Evolutionary conservation across 2,329 filamentous ascomycete genomes (phyloP).

Genomic region (Fusarium torreyae): DNA sequence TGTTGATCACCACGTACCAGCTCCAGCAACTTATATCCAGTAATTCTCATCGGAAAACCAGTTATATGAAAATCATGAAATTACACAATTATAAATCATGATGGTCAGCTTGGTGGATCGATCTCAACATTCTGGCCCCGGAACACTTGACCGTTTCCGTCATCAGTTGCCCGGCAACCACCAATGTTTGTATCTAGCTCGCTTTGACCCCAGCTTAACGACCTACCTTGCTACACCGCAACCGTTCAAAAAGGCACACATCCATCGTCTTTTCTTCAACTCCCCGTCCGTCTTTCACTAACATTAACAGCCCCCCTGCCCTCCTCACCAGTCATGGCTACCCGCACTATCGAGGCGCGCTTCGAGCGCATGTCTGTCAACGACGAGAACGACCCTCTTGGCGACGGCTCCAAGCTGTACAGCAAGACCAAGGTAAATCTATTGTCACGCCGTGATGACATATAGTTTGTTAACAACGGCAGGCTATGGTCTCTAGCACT

Average conservation of each 20-base stretch:
- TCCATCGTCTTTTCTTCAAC: slow-evolving; percentile 30
- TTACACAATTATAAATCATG: too few species aligned
- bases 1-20: too few species aligned
- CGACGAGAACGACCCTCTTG: slow-evolving; percentile 83
- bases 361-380: slow-evolving; percentile 92
- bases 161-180: slow-evolving; percentile 33
- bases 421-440: slow-evolving; percentile 82
- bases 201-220: slow-evolving; percentile 30
- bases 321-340: slow-evolving; percentile 69
- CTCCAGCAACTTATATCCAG: too few species aligned
- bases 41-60: not conserved
- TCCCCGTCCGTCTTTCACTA: slow-evolving; percentile 38
- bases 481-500: slow-evolving; percentile 52
- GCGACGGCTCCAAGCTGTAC: slow-evolving; percentile 68
- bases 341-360: slow-evolving; percentile 84
- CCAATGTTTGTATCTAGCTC: slow-evolving; percentile 26
- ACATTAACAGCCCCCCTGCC: slow-evolving; percentile 36
- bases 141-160: slow-evolving; percentile 6
- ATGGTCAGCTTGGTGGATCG: not conserved
- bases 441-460: not conserved
- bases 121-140: slow-evolving; percentile 11
- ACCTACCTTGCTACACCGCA: slow-evolving; percentile 22
- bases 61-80: not conserved
- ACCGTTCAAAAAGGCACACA: slow-evolving; percentile 32
- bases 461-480: slow-evolving; percentile 55